A percentile compares a stretch with the other conserved stretches of the same genome.
phyloP scores from a whole-genome alignment of 495 filamentous ascomycete genomes.

The Viridothelium virens region DNA sequence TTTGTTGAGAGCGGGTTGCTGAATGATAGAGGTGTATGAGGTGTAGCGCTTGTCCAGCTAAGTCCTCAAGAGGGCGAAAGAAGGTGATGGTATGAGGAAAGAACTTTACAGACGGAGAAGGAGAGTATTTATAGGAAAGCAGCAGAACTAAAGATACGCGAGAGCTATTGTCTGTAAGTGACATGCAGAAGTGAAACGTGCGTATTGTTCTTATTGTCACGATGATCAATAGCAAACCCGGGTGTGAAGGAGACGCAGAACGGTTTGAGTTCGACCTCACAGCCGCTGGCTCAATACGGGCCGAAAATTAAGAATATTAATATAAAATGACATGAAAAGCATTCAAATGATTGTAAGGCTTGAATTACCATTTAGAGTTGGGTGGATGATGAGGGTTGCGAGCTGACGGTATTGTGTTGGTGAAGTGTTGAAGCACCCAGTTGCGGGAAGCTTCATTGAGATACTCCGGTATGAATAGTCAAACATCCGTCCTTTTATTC shows the following conservation, averaged over 20 bases:
- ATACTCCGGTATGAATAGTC: not conserved
- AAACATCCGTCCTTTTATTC: not conserved
- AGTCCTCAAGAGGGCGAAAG: no score
- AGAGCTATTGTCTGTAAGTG: no score
- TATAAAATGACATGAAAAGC: not conserved
- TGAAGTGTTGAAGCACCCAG: not conserved
- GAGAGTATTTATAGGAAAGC: not conserved
- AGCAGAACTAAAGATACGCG: not conserved
- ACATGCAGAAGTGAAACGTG: not conserved
- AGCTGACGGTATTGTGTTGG: not conserved
- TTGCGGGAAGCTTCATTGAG: not conserved
- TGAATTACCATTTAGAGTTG: not conserved
- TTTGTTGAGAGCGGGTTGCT: not conserved
- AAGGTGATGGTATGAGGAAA: no score
- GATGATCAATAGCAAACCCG: not conserved
- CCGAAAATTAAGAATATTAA: not conserved
- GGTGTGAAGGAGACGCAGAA: not conserved
- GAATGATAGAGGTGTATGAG: no score
- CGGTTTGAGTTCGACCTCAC: not conserved
- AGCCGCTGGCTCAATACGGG: not conserved
- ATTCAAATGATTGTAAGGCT: not conserved
- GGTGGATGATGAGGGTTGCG: not conserved
- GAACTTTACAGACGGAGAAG: not conserved
- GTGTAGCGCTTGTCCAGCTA: no score
- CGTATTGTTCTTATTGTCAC: not conserved